phyloP scores from a whole-genome alignment of 140 eudicot species.

The Erigeron philadelphicus region DNA sequence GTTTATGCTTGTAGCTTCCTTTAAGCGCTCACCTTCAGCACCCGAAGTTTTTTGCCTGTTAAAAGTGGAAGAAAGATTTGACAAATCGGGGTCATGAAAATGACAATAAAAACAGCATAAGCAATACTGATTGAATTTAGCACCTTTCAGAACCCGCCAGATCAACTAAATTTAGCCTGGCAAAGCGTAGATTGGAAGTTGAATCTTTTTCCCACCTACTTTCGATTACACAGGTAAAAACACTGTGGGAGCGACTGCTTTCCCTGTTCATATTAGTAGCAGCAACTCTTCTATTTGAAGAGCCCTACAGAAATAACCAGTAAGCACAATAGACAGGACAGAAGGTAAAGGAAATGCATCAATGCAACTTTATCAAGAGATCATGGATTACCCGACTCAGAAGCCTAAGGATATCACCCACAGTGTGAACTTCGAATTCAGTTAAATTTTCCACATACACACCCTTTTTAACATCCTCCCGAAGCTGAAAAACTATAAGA shows the following conservation, averaged over 20 bases:
- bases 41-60: constrained; percentile 91
- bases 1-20: constrained; percentile 92
- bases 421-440: constrained; percentile 82
- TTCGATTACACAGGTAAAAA: constrained; percentile 91
- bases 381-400: constrained; percentile 54
- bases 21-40: constrained; percentile 94
- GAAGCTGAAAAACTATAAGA: constrained; percentile 41
- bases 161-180: constrained; percentile 91
- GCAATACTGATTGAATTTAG: not conserved
- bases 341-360: constrained; percentile 3
- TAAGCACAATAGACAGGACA: constrained; percentile 9
- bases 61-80: constrained; percentile 12
- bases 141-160: constrained; percentile 99
- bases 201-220: constrained; percentile 92
- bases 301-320: constrained; percentile 48
- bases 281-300: constrained; percentile 84
- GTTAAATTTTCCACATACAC: constrained; percentile 93
- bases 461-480: constrained; percentile 83
- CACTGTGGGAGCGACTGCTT: constrained; percentile 98
- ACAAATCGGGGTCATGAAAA: constrained; percentile 13
- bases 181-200: constrained; percentile 67
- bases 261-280: constrained; percentile 96
- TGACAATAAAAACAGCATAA: not conserved
- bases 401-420: constrained; percentile 77
- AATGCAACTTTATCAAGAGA: constrained; percentile 1